phyloP scores from a whole-genome alignment of 495 filamentous ascomycete species.

The Hypoxylon cercidicola region DNA sequence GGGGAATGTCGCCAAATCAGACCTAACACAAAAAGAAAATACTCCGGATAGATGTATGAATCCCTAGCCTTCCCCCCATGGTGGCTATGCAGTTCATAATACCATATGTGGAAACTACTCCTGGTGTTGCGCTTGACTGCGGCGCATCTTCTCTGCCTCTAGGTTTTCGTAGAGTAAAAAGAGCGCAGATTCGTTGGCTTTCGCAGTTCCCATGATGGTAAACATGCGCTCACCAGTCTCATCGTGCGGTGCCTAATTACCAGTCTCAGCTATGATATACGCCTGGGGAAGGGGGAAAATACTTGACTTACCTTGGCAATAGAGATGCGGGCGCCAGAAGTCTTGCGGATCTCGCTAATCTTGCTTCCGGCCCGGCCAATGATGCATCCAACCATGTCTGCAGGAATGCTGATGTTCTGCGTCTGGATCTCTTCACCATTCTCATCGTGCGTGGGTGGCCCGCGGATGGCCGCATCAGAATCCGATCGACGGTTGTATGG shows the following conservation, averaged over 20 bases:
- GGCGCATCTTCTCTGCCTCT: conserved; percentile 97
- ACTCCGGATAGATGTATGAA: conserved; percentile 45
- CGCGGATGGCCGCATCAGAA: conserved; percentile 77
- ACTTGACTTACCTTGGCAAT: conserved; percentile 79
- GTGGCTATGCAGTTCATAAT: conserved; percentile 34
- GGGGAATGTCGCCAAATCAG: conserved; percentile 54
- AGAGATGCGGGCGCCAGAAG: conserved; percentile 94
- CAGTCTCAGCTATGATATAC: conserved; percentile 19
- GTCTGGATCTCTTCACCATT: conserved; percentile 98
- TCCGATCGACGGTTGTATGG: conserved; percentile 81
- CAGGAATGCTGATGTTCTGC: conserved; percentile 98
- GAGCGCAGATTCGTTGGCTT: conserved; percentile 92
- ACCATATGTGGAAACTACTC: conserved; percentile 65
- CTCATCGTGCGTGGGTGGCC: conserved; percentile 85
- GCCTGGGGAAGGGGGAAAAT: not conserved
- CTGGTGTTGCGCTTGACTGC: conserved; percentile 73
- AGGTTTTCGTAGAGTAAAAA: conserved; percentile 98
- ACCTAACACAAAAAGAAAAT: conserved; percentile 51
- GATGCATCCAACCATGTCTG: conserved; percentile 99
- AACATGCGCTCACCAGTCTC: conserved; percentile 99
- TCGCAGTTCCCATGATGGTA: conserved; percentile 94
- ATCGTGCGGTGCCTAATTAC: conserved; percentile 83
- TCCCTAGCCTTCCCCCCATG: conserved; percentile 25
- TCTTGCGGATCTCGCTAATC: conserved; percentile 97
- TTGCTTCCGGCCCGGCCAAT: conserved; percentile 94